phyloP scores from a whole-genome alignment of 345 rosid species.

The Geranium rotundifolium region DNA sequence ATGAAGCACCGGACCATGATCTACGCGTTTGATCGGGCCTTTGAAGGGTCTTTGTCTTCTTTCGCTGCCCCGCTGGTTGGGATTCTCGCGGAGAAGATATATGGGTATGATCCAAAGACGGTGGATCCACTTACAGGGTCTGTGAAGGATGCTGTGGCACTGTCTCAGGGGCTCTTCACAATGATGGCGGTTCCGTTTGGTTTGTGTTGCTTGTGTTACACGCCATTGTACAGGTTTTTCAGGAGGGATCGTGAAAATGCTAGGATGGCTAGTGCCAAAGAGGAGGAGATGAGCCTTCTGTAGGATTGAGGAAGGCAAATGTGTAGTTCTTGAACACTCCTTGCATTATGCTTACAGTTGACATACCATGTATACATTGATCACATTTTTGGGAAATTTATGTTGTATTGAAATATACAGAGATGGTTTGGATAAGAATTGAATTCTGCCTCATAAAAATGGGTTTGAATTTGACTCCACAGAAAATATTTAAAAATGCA shows the following conservation, averaged over 20 bases:
- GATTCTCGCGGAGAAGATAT: conserved; percentile 70
- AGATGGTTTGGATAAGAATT: no score
- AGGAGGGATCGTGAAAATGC: conserved; percentile 63
- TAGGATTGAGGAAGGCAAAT: no score
- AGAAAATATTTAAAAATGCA: no score
- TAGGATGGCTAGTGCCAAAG: conserved; percentile 31
- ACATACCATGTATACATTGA: no score
- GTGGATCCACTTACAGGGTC: conserved; percentile 62
- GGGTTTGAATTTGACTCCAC: no score
- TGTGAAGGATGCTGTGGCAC: conserved; percentile 49
- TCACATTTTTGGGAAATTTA: no score
- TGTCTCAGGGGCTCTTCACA: conserved; percentile 76
- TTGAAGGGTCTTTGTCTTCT: conserved; percentile 84
- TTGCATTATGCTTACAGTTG: no score
- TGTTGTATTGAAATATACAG: no score
- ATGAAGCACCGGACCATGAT: conserved; percentile 88
- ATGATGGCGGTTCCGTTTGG: conserved; percentile 93
- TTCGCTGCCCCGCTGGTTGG: conserved; percentile 97
- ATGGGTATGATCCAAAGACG: conserved; percentile 66
- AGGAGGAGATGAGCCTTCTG: conserved; percentile 28
- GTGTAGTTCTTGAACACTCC: no score
- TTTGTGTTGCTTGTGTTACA: conserved; percentile 68
- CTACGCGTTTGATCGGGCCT: conserved; percentile 86
- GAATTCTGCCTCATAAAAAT: no score
- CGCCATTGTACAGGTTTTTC: conserved; percentile 61